Evolutionary conservation across 495 filamentous ascomycete genomes (phyloP).

Genomic region (Sordaria brevicollis): DNA sequence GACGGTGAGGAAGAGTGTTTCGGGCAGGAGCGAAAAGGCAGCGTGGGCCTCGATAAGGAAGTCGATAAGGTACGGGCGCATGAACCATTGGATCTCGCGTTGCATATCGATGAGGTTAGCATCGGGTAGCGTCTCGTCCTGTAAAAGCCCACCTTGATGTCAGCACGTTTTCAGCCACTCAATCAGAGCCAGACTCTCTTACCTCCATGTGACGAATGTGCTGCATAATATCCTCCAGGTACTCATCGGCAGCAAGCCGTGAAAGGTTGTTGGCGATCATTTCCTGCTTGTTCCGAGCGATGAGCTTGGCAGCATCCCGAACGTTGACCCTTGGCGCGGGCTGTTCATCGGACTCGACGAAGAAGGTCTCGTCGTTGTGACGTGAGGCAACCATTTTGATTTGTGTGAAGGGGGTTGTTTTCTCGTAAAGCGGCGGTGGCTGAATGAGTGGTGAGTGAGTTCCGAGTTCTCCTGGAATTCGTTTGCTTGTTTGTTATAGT

Average conservation of each 20-base stretch:
- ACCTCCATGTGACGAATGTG: slow-evolving; percentile 98
- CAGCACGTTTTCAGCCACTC: slow-evolving; percentile 2
- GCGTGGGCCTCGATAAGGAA: slow-evolving; percentile 96
- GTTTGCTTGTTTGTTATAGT: slow-evolving; percentile 2
- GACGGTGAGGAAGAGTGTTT: slow-evolving; percentile 89
- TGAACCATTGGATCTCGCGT: slow-evolving; percentile 98
- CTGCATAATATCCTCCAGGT: slow-evolving; percentile 81
- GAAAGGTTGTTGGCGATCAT: slow-evolving; percentile 83
- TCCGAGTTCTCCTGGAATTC: slow-evolving; percentile 44
- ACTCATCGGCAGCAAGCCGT: slow-evolving; percentile 68
- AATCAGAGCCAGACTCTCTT: slow-evolving; percentile 15
- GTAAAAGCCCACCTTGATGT: neutral
- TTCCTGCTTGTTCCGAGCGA: slow-evolving; percentile 68
- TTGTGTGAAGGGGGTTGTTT: slow-evolving; percentile 6
- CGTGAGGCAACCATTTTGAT: slow-evolving; percentile 63
- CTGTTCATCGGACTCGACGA: slow-evolving; percentile 70
- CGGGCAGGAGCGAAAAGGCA: slow-evolving; percentile 86
- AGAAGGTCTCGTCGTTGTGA: slow-evolving; percentile 56
- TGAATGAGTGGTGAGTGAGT: slow-evolving; percentile 30
- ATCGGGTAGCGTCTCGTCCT: slow-evolving; percentile 87
- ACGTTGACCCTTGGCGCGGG: slow-evolving; percentile 36
- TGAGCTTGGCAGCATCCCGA: slow-evolving; percentile 62
- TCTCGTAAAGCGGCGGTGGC: slow-evolving; percentile 10
- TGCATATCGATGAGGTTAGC: slow-evolving; percentile 98
- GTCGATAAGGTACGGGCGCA: slow-evolving; percentile 96